Percentiles rank a stretch among this genome's conserved stretches.
phyloP scores from a whole-genome alignment of 306 rosid species.

The Acmispon strigosus region DNA sequence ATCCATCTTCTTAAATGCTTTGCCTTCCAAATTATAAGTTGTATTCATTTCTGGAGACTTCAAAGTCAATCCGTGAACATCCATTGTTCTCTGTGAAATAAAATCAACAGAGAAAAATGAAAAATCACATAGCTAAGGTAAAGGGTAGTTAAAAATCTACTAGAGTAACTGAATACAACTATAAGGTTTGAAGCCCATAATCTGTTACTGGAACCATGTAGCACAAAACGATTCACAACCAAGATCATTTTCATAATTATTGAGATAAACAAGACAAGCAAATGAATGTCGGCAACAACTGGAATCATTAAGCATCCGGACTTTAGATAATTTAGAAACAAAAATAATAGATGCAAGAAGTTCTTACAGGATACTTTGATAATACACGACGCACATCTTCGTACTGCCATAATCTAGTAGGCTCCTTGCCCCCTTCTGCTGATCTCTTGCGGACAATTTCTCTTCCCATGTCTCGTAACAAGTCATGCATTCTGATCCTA shows the following conservation, averaged over 20 bases:
- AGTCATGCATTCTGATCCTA: conserved; percentile 8
- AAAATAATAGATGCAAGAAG: too few species aligned
- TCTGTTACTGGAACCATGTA: background rate
- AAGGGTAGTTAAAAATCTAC: background rate
- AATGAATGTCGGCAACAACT: background rate
- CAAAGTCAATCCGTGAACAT: conserved; percentile 6
- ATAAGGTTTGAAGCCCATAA: background rate
- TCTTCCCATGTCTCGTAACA: conserved; percentile 20
- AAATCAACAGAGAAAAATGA: background rate
- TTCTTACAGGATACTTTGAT: too few species aligned
- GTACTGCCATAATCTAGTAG: background rate
- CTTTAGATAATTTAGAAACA: too few species aligned
- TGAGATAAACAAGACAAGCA: background rate
- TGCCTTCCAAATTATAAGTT: background rate
- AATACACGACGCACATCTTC: background rate
- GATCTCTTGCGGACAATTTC: background rate
- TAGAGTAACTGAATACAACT: background rate
- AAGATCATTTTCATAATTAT: background rate
- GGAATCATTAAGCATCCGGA: too few species aligned
- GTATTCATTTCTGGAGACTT: background rate
- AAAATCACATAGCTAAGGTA: background rate
- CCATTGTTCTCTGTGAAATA: background rate
- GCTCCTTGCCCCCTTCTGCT: background rate
- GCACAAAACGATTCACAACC: background rate
- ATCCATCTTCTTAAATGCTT: conserved; percentile 9